Evolutionary conservation across 1,284 basidiomycete species (phyloP), one percentile per base, ranked within the genome.

Genomic region (Xerocomus cyaneibrunnescens): DNA sequence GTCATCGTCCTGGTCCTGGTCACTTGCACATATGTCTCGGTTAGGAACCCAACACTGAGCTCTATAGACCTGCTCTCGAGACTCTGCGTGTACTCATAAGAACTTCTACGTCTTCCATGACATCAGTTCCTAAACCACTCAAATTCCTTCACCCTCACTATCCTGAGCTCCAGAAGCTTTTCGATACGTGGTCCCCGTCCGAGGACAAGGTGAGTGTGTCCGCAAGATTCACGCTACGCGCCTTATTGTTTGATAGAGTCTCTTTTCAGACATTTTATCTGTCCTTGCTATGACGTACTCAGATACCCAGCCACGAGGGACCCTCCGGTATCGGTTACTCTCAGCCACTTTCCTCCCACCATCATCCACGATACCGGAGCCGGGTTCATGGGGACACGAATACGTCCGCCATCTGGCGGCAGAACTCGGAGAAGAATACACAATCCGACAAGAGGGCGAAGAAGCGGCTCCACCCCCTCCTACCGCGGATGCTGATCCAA

Each of bases 251-350:
- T 40, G 51, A 3, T 61, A 96, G 89, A 87, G 90, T 58, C 83
- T 98, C 30, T 95, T 99, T 64, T 94, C 95, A n/a, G 96, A 98
- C 61, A 98, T 99, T 56, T 82, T 99, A 28, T 98, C 96, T 23
- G 97, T 99, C 4, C 86, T 99, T 44, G 97, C 96, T n/a, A 99
- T 99, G 97, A 99, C 97, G 17, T 99, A 99, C 71, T 98, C 95
- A 7, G 96, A 99, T 74, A 97, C 93, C 16, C 76, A 94, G 81
- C 85, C 93, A 12, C 83, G 95, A 48, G 97, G 97, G 51, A 99
- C 97, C 2, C 86, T 99, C 25, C 85, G 85, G 60, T 98, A 95
- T 73, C 89, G 94, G 49, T 80, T 98, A 31, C 79, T 92, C 45
- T 90, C 93, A 8, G 81, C 83, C n/a, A 84, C 87, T 19, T 77